Base-by-base conservation (phyloP, 1,284 basidiomycete genomes). In the Trametes pubescens region DNA sequence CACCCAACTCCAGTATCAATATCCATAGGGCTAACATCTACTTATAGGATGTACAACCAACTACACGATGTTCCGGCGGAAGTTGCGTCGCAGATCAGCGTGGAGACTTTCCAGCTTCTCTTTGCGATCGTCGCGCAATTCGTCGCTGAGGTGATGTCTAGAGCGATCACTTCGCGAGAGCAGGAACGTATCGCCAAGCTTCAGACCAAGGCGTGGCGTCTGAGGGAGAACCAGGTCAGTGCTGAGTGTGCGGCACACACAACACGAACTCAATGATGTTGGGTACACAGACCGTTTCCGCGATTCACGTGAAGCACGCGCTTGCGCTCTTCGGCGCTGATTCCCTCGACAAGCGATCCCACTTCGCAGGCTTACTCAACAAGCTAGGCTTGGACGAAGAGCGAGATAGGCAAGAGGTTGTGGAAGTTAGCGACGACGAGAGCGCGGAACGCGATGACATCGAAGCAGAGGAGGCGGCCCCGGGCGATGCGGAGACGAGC, bases 121-220 rank as follows among this genome's bases (percentile, higher is more conserved):
- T 76, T 78, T 44, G 75, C 73, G 3, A 80, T 84, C 44, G 70
- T 85, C 21, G 76, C 80, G 7, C 78, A 81, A 51, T 91, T 90
- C 68, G 77, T 82, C 14, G 80, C 81, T 9, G 79, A 84, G 51
- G 62, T 85, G 0, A 75, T 88, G 10, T 82, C 83, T 57, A 79
- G 79, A 21, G 77, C 82, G 14, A 81, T 90, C 49, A 77, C 83
- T 8, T 77, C 81, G 40, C 81, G 82, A 51, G 88, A 90, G 68
- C 82, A 86, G 64, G 88, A 89, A 65, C 74, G 78, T 54, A 74
- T 76, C 34, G 71, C 86, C 67, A 90, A 89, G 74, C 76, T 78
- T 43, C 81, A 82, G 35, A 84, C 82, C 44, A 89, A 84, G 69
- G 86, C 81, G 4, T 92, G 89, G 87, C 77, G 80, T 37, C 70